A percentile compares a stretch with the other conserved stretches of the same genome.
These are phyloP conservation scores for Phalaenopsis hybrid DNA, from an alignment of 116 monocot genomes.

Conservation along the genomic window DNA sequence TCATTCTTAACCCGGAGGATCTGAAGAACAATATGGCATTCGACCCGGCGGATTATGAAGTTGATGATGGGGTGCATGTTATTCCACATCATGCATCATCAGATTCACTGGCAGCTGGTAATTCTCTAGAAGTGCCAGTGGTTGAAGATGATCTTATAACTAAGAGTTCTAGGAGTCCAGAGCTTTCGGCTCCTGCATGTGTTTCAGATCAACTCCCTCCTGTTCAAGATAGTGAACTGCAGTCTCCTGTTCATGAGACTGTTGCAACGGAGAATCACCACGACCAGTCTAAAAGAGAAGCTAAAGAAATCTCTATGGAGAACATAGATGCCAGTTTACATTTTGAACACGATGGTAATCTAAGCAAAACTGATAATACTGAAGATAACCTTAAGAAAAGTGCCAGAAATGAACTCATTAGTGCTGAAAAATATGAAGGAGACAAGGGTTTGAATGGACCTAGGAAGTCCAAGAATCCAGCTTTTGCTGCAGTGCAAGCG, in stretches of 20 bases:
- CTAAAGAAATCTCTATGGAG: not conserved
- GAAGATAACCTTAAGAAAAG: slow-evolving; percentile 4
- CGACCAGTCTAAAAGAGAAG: slow-evolving; percentile 1
- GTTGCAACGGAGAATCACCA: not conserved
- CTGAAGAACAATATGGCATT: not conserved
- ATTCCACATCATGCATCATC: not conserved
- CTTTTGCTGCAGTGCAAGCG: slow-evolving; percentile 62
- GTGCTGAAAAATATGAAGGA: slow-evolving; percentile 33
- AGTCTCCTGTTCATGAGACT: not conserved
- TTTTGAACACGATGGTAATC: not conserved
- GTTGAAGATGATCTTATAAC: too few species aligned
- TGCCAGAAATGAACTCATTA: slow-evolving; percentile 4
- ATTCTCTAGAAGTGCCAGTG: not conserved
- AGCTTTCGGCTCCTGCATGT: too few species aligned
- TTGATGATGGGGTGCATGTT: not conserved
- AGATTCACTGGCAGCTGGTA: too few species aligned
- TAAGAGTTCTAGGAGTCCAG: too few species aligned
- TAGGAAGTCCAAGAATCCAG: slow-evolving; percentile 49
- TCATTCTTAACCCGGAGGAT: not conserved
- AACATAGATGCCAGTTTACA: slow-evolving; percentile 13
- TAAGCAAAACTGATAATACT: slow-evolving; percentile 14
- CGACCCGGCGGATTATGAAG: not conserved
- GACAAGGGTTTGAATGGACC: slow-evolving; percentile 16
- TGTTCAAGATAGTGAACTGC: not conserved
- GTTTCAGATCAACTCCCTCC: not conserved